phyloP scores from a whole-genome alignment of 2,329 filamentous ascomycete genomes.

The Colletotrichum phormii region DNA sequence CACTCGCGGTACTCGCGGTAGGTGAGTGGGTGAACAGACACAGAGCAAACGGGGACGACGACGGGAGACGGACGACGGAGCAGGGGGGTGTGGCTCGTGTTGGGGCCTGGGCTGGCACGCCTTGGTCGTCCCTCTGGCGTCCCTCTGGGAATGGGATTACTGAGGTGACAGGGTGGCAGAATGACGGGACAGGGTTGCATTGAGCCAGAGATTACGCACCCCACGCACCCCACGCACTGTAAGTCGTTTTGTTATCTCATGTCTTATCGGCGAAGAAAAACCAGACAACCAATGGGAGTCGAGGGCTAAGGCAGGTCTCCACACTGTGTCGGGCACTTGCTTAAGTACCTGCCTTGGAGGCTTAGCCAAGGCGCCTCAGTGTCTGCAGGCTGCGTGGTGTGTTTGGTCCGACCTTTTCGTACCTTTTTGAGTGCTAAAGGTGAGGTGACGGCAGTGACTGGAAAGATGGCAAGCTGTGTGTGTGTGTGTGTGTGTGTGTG shows the following conservation, averaged over 20 bases:
- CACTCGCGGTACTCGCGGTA: not conserved
- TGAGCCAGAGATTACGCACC: not conserved
- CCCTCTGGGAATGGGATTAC: conserved; percentile 3
- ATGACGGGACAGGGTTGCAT: not conserved
- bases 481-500: too few species aligned
- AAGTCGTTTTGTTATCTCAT: not conserved
- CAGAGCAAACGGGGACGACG: not conserved
- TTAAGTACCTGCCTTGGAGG: not conserved
- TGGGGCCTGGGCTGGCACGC: not conserved
- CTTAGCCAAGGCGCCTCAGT: too few species aligned
- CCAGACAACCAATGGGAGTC: not conserved
- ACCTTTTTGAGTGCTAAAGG: not conserved
- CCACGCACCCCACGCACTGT: not conserved
- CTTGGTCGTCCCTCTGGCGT: too few species aligned
- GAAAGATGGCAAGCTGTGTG: not conserved
- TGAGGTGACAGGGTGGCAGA: conserved; percentile 1
- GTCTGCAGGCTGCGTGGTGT: not conserved
- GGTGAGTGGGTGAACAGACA: not conserved
- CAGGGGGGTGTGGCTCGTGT: not conserved
- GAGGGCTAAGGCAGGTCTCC: not conserved
- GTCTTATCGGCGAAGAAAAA: not conserved
- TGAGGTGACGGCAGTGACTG: not conserved
- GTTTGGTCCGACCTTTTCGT: too few species aligned
- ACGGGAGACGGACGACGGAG: not conserved
- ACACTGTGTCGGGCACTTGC: not conserved